These are phyloP conservation scores for Leccinum imitatum DNA, from an alignment of 768 basidiomycete genomes.

Conservation along the genomic window DNA sequence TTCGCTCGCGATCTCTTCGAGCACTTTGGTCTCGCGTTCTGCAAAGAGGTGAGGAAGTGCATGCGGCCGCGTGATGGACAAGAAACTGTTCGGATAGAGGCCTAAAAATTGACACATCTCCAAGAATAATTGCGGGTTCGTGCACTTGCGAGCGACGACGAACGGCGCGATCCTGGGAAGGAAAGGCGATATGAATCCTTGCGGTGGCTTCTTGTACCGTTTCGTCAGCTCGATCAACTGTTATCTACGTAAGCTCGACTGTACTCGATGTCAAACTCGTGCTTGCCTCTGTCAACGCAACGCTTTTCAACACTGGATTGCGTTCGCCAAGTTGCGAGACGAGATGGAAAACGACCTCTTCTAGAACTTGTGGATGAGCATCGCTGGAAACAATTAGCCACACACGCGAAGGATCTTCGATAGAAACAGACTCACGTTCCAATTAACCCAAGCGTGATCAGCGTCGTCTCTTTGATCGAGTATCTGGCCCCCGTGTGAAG, in stretches of 20 bases:
- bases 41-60: conserved; percentile 74
- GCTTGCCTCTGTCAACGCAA: conserved; percentile 65
- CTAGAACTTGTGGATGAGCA: conserved; percentile 50
- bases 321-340: conserved; percentile 64
- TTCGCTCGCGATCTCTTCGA: conserved; percentile 61
- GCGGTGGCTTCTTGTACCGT: conserved; percentile 57
- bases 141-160: conserved; percentile 56
- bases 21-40: conserved; percentile 52
- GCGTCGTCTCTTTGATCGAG: conserved; percentile 58
- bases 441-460: conserved; percentile 60
- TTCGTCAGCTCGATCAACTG: conserved; percentile 63
- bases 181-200: conserved; percentile 68
- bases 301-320: conserved; percentile 69
- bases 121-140: conserved; percentile 55
- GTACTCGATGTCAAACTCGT: neutral
- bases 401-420: neutral
- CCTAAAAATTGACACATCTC: conserved; percentile 73
- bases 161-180: conserved; percentile 65
- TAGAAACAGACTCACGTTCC: conserved; percentile 35
- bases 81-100: conserved; percentile 55
- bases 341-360: conserved; percentile 58
- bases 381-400: conserved; percentile 38
- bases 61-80: conserved; percentile 58
- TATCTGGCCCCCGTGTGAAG: conserved; percentile 45
- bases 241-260: conserved; percentile 5